A percentile compares a stretch with the other conserved stretches of the same genome.
Conservation (phyloP, 495 filamentous ascomycete species). For the Ramalina intermedia region DNA sequence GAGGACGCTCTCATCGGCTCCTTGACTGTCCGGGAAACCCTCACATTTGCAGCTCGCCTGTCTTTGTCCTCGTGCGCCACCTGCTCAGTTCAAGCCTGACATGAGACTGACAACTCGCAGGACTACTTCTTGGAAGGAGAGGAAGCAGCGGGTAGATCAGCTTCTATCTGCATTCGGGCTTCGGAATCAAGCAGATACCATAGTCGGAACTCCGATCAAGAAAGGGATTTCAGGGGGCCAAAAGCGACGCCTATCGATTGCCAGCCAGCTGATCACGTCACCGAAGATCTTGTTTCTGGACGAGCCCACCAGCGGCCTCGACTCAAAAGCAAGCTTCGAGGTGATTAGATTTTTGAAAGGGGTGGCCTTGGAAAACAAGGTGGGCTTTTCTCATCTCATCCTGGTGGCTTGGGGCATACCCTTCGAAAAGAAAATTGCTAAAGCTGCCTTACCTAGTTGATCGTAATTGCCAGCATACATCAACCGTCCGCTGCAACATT, state of each 20-base stretch:
- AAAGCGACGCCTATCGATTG: constrained; percentile 63
- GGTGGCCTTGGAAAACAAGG: constrained; percentile 51
- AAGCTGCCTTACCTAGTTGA: constrained; percentile 26
- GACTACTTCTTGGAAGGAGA: constrained; percentile 30
- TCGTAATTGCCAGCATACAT: constrained; percentile 68
- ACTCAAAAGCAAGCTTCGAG: constrained; percentile 54
- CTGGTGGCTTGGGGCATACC: background rate
- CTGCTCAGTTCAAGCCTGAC: background rate
- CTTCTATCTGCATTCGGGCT: constrained; percentile 50
- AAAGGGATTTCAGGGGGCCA: constrained; percentile 74
- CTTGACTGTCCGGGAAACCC: constrained; percentile 61
- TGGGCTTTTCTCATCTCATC: constrained; percentile 17
- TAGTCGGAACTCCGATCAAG: constrained; percentile 64
- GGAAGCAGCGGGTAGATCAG: constrained; percentile 36
- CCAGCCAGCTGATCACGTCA: constrained; percentile 62
- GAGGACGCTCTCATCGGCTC: constrained; percentile 70
- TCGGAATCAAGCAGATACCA: constrained; percentile 42
- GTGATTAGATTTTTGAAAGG: constrained; percentile 50
- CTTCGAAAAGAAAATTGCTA: background rate
- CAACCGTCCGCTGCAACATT: constrained; percentile 69
- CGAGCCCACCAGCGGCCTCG: constrained; percentile 68
- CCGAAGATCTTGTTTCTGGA: constrained; percentile 71
- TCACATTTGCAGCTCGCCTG: constrained; percentile 51
- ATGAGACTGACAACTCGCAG: constrained; percentile 10
- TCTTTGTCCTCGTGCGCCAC: constrained; percentile 36